A percentile compares a stretch with the other conserved stretches of the same genome.
Evolutionary conservation across 192 early-diverging fungal genomes (phyloP).

Genomic region (Backusella circina): DNA sequence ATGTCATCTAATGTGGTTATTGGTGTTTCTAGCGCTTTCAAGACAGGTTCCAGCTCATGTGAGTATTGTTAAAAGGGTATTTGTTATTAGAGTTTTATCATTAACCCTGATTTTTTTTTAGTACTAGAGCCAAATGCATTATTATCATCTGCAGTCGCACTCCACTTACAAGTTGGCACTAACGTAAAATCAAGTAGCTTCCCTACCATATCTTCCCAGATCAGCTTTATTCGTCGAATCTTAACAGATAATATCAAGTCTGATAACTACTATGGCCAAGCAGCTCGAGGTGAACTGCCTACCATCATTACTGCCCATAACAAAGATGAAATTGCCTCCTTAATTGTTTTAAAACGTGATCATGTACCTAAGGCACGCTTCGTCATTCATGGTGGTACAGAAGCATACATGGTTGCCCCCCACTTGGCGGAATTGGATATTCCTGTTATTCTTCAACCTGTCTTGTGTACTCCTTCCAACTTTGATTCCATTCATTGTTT

Average conservation of each 20-base stretch:
- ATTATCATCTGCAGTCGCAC: slow-evolving; percentile 48
- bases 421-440: slow-evolving; percentile 51
- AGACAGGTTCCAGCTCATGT: slow-evolving; percentile 55
- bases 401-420: slow-evolving; percentile 62
- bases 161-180: slow-evolving; percentile 60
- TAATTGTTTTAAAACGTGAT: slow-evolving; percentile 55
- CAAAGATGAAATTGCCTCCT: slow-evolving; percentile 62
- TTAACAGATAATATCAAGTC: slow-evolving; percentile 31
- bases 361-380: slow-evolving; percentile 42
- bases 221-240: slow-evolving; percentile 40
- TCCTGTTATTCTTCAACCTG: slow-evolving; percentile 60
- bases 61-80: slow-evolving; percentile 19
- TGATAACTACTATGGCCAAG: slow-evolving; percentile 36
- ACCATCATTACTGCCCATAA: slow-evolving; percentile 43
- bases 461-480: slow-evolving; percentile 57
- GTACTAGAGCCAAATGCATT: slow-evolving; percentile 39
- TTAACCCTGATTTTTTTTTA: background rate
- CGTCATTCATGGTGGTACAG: slow-evolving; percentile 58
- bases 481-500: slow-evolving; percentile 66
- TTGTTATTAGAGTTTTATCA: background rate
- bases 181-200: slow-evolving; percentile 34
- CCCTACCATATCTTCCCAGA: slow-evolving; percentile 53
- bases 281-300: slow-evolving; percentile 49
- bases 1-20: slow-evolving; percentile 44
- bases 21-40: slow-evolving; percentile 65